Base-by-base conservation (phyloP, 345 rosid genomes). In the Gossypium thurberi region DNA sequence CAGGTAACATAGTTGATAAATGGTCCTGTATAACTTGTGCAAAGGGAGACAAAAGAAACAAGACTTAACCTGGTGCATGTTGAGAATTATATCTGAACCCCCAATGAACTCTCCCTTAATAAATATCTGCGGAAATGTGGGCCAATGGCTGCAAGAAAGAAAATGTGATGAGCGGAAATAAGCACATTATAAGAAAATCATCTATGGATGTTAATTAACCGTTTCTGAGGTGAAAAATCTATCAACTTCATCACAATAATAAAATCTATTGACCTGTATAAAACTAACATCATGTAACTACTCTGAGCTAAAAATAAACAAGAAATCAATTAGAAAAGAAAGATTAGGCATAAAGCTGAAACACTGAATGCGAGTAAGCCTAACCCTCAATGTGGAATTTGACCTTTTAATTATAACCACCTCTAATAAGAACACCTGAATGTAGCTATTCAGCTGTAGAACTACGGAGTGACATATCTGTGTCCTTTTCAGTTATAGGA, bases 121-220 rank as follows among this genome's bases (percentile, higher is more conserved):
- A 79, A 95, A 92, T 75, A 95, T 82, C 79, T 92, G 98, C 2
- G 99, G 99, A 81, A 92, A 95, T 50, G 99, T 95, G 6, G 99
- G 98, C 98, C 99, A 95, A 64, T 82, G 77, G 86, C 99, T 95
- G 86, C 84, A 83, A 25, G 13, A 69, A 76, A 67, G 18, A 58
- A n/a, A 37, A 57, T 42, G 23, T 55, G 65, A 63, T 46, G 25
- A 3, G 23, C 55, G 15, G 51, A 60, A 66, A 70, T 21, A 56
- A 23, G 46, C 47, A 2, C 60, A 70, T 52, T 48, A 8, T 58
- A 23, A 21, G 17, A 66, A 51, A 4, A 17, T 51, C 72, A 69
- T 50, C 23, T 11, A 40, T 26, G 8, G 10, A 15, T 43, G 14
- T 12, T 21, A 3, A 47, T 7, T 66, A 66, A 21, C n/a, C 15